phyloP scores from a whole-genome alignment of 179 eudicot species.

The Spergularia azorica region DNA sequence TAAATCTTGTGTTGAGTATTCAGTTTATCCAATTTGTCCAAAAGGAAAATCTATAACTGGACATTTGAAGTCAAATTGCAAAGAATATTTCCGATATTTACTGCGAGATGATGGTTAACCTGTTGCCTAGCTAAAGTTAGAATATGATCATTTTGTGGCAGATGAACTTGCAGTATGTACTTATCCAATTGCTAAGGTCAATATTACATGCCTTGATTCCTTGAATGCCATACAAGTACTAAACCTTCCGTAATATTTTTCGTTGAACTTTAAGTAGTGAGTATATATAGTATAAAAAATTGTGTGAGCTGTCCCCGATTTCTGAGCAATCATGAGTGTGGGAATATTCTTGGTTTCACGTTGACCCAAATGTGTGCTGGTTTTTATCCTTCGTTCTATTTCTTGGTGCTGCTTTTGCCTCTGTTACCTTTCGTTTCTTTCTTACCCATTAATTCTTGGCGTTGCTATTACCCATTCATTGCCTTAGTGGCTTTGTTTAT shows the following conservation, averaged over 20 bases:
- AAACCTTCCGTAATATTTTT: too few species aligned
- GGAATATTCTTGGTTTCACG: too few species aligned
- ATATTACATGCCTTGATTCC: slow-evolving; percentile 1
- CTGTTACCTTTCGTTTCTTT: not conserved
- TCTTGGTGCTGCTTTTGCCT: not conserved
- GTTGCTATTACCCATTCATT: not conserved
- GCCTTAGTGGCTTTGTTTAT: too few species aligned
- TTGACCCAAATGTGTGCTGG: too few species aligned
- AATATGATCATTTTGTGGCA: not conserved
- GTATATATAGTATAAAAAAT: too few species aligned
- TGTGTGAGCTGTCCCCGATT: too few species aligned
- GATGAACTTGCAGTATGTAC: too few species aligned
- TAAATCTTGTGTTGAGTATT: not conserved
- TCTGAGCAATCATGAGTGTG: too few species aligned
- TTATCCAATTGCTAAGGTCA: not conserved
- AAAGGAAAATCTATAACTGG: not conserved
- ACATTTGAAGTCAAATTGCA: slow-evolving; percentile 11
- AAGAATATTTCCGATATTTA: not conserved
- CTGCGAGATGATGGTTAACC: not conserved
- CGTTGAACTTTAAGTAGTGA: too few species aligned
- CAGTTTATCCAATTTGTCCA: not conserved
- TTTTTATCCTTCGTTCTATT: not conserved
- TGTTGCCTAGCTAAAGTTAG: not conserved
- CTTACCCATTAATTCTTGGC: too few species aligned
- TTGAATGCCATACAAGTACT: too few species aligned